Evolutionary conservation across 257 asterid species (phyloP).

Genomic region (Knoxia roxburghii): DNA sequence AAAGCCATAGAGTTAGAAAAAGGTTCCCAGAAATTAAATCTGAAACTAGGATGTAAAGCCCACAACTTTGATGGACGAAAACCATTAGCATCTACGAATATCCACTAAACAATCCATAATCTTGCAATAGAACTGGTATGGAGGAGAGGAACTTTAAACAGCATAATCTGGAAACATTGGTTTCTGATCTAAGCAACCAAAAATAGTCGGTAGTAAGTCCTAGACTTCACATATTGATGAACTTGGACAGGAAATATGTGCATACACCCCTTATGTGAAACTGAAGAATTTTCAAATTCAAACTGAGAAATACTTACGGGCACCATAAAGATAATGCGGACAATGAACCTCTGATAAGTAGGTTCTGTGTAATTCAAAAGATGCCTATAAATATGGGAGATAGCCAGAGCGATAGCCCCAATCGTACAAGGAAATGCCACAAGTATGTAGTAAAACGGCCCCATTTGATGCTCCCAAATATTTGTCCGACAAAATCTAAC

Average conservation of each 20-base stretch:
- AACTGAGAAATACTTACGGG: slow-evolving; percentile 58
- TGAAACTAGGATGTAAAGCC: neutral
- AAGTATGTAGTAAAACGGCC: slow-evolving; percentile 63
- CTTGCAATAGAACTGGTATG: neutral
- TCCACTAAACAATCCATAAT: neutral
- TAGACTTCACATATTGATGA: neutral
- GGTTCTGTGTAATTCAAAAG: slow-evolving; percentile 95
- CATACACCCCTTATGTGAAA: neutral
- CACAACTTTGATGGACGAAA: neutral
- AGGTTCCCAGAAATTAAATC: neutral
- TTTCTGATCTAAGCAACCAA: neutral
- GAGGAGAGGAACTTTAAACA: neutral
- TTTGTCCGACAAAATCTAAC: slow-evolving; percentile 13
- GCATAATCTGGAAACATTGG: neutral
- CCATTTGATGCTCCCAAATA: slow-evolving; percentile 41
- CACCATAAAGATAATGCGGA: slow-evolving; percentile 97
- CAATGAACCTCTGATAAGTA: slow-evolving; percentile 85
- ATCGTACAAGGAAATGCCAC: slow-evolving; percentile 86
- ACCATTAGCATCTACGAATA: neutral
- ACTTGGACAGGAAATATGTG: neutral
- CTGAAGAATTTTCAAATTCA: too few relatives aligned
- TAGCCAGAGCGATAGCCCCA: slow-evolving; percentile 75
- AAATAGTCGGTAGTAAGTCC: neutral
- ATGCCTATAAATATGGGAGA: slow-evolving; percentile 76
- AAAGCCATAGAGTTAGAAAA: neutral